Evolutionary conservation across 106 monocot species (phyloP), one percentile per base, ranked within the genome.

Genomic region (Dendrobium chrysotoxum): DNA sequence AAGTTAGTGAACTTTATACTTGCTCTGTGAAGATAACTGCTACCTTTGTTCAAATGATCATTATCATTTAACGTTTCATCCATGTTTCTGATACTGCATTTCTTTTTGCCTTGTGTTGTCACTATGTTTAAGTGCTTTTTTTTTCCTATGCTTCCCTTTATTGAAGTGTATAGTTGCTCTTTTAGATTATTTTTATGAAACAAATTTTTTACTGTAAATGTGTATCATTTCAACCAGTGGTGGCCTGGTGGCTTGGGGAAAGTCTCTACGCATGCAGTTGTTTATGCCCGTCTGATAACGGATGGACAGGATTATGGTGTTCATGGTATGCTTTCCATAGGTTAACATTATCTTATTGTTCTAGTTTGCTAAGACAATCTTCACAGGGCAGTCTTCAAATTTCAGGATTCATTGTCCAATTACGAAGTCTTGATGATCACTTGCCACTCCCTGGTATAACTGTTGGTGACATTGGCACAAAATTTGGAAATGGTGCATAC

Each of bases 191-290:
- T 7, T 47, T 18, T 40, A 74, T 41, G 17, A 41, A 41, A 41
- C 5, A 18, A 40, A 2, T 16, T 35, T 30, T 28, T 30, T 70
- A 70, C 31, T 35, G 28, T 80, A 47, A 35, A 70, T 68, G 28
- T 80, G 28, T 45, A 30, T 75, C 55, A 54, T 47, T 76, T 77
- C 54, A 26, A 45, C 45, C 85, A 99, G 98, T 99, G 98, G 98
- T 99, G 98, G 98, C 98, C 98, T 83, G 98, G 98, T 83, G 98
- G 95, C 28, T 85, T 99, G 75, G 98, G 98, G 4, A 99, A 99
- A 85, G 77, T 83, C 68, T 95, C 98, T 70, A 99, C 98, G 53
- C 98, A 99, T 91, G 98, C 89, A 72, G 77, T 90, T 85, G 85
- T 95, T 79, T 99, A 88, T 87, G 98, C 95, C 30, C 95, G 91